Evolutionary conservation across 2,329 filamentous ascomycete genomes (phyloP).

Genomic region (Myriangium duriaei): DNA sequence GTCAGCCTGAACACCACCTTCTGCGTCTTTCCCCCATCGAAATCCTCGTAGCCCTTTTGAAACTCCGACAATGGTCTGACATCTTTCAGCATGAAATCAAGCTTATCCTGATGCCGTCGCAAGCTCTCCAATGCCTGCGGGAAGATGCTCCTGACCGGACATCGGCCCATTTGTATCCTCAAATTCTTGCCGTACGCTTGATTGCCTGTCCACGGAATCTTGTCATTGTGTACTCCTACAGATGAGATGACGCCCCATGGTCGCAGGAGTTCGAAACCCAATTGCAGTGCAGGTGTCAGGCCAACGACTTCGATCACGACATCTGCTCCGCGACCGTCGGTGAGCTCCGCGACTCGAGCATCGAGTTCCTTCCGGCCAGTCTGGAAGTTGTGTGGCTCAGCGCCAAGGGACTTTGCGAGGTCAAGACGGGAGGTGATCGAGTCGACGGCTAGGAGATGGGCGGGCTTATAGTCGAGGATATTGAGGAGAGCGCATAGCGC

Average conservation of each 20-base stretch:
- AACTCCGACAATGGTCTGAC: conserved; percentile 39
- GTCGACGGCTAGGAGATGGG: conserved; percentile 67
- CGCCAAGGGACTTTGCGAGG: conserved; percentile 60
- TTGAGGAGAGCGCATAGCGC: conserved; percentile 74
- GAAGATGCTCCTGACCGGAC: conserved; percentile 39
- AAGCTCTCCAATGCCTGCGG: conserved; percentile 33
- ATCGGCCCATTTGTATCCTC: conserved; percentile 37
- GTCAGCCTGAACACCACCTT: conserved; percentile 36
- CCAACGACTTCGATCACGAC: conserved; percentile 53
- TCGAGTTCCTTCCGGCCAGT: conserved; percentile 53
- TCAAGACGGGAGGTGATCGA: conserved; percentile 44
- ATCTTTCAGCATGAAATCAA: conserved; percentile 42
- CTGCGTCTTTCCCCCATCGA: conserved; percentile 41
- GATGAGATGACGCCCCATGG: conserved; percentile 37
- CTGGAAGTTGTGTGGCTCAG: conserved; percentile 70
- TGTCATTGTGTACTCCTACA: conserved; percentile 38
- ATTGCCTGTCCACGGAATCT: conserved; percentile 36
- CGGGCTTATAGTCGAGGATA: conserved; percentile 61
- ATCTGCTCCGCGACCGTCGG: conserved; percentile 72
- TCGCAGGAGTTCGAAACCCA: conserved; percentile 36
- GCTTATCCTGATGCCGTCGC: conserved; percentile 36
- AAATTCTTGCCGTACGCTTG: conserved; percentile 40
- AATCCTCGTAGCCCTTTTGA: conserved; percentile 39
- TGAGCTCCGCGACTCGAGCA: conserved; percentile 59
- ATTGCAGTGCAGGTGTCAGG: conserved; percentile 33